phyloP scores from a whole-genome alignment of 306 rosid species.

The Vachellia collinsii region DNA sequence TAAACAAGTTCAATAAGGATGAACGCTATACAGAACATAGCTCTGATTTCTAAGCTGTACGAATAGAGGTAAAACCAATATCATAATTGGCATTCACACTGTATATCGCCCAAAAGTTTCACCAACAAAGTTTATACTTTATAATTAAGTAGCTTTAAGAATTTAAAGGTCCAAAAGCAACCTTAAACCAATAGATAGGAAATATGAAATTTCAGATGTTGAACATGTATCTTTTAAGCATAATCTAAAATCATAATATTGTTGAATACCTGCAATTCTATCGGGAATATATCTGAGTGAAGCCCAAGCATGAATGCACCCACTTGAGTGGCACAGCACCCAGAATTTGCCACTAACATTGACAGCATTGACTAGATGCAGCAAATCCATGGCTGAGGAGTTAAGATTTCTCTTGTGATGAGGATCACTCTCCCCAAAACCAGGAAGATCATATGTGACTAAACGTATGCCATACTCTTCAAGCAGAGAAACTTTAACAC shows the following conservation, averaged over 20 bases:
- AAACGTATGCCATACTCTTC: conserved; percentile 85
- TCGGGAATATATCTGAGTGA: conserved; percentile 84
- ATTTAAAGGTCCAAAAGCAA: not conserved
- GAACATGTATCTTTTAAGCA: not conserved
- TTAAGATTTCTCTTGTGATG: conserved; percentile 78
- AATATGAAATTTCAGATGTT: not conserved
- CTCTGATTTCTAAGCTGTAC: conserved; percentile 28
- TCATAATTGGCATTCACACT: not conserved
- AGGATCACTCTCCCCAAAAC: conserved; percentile 99
- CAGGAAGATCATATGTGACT: conserved; percentile 94
- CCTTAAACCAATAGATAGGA: not conserved
- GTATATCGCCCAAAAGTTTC: conserved; percentile 6
- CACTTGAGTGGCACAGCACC: conserved; percentile 85
- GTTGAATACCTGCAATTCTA: conserved; percentile 74
- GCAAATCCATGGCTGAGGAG: conserved; percentile 84
- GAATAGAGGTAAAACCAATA: conserved; percentile 23
- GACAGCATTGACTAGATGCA: conserved; percentile 67
- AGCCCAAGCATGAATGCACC: conserved; percentile 92
- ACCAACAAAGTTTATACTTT: not conserved
- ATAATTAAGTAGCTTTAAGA: not conserved
- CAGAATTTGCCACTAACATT: conserved; percentile 82
- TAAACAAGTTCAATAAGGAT: conserved; percentile 19
- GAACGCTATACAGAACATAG: conserved; percentile 16
- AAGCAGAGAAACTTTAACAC: conserved; percentile 70
- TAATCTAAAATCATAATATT: conserved; percentile 3